A percentile compares a stretch with the other conserved stretches of the same genome.
Evolutionary conservation across 2,329 filamentous ascomycete species (phyloP).

Genomic region (Macroventuria anomochaeta): DNA sequence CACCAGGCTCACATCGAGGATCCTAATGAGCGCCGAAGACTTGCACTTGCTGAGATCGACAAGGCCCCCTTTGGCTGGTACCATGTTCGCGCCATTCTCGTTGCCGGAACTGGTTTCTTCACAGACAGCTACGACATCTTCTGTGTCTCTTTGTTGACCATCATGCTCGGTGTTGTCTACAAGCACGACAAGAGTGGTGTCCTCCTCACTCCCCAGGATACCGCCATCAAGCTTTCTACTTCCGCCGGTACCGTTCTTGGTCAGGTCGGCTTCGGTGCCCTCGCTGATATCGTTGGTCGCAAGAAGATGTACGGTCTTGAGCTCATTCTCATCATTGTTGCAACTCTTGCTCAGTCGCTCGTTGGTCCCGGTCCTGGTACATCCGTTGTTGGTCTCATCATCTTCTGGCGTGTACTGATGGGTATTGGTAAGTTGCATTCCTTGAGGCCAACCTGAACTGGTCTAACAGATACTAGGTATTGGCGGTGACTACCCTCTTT

Average conservation of each 20-base stretch:
- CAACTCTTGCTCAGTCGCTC: conserved; percentile 48
- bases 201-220: conserved; percentile 72
- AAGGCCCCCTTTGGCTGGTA: conserved; percentile 83
- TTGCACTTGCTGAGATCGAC: conserved; percentile 82
- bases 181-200: conserved; percentile 60
- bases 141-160: conserved; percentile 52
- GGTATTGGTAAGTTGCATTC: conserved; percentile 40
- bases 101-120: conserved; percentile 85
- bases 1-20: conserved; percentile 62
- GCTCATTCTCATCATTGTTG: conserved; percentile 50
- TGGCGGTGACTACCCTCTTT: conserved; percentile 81
- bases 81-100: conserved; percentile 77
- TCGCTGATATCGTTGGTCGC: conserved; percentile 76
- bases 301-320: conserved; percentile 80
- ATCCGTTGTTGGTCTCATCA: conserved; percentile 47
- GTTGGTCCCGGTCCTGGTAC: conserved; percentile 44
- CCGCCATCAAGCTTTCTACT: conserved; percentile 84
- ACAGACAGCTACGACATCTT: conserved; percentile 78
- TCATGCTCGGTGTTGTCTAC: conserved; percentile 83
- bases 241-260: conserved; percentile 84
- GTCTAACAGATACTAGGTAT: conserved; percentile 37
- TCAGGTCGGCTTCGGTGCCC: conserved; percentile 71
- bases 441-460: conserved; percentile 47
- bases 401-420: conserved; percentile 53
- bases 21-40: conserved; percentile 77